Evolutionary conservation across 495 filamentous ascomycete genomes (phyloP), one percentile per base, ranked within the genome.

Genomic region (Acidomyces sp.): DNA sequence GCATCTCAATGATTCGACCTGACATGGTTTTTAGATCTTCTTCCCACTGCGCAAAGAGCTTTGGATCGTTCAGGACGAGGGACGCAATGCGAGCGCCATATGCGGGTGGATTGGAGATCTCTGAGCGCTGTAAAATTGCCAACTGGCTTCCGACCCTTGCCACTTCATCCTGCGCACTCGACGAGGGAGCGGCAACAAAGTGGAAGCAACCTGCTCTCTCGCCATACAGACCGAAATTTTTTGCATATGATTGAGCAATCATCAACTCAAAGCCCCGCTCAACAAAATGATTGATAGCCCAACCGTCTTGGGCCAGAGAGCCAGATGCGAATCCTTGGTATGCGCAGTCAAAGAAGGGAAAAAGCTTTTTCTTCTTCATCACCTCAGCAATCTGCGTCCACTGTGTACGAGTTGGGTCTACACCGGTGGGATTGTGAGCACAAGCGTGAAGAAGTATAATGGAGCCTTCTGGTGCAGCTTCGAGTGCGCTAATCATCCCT

Each of bases 271-370:
- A 95, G 31, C 90, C 92, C 59, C 92, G 75, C 53, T 85, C 76
- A 55, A 95, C 68, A 56, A 99, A 99, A 67, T 93, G 81, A 26
- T 82, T 80, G 52, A 99, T 76, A 22, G 88, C 85, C 72, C 81
- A 85, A 34, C 82, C 82, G 58, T 99, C 90, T 26, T 76, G 72
- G 40, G 66, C 65, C 6, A 99, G 74, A 56, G 92, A 76, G 31
- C 90, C 90, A 6, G 88, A 93, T 0, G 90, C 92, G 61, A 99
- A 99, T 34, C 90, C 90, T 59, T 99, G 90, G 67, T 99, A 99
- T 30, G 90, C 90, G 54, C 72, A 81, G 68, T 99, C 90, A 68
- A 99, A 96, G 74, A 96, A 99, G 51, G 90, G 92, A 70, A 99
- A 96, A 62, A 86, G 92, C 28, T 72, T 70, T 61, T 78, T 82